phyloP scores from a whole-genome alignment of 768 basidiomycete species.

The Pseudohyphozyma bogoriensis region DNA sequence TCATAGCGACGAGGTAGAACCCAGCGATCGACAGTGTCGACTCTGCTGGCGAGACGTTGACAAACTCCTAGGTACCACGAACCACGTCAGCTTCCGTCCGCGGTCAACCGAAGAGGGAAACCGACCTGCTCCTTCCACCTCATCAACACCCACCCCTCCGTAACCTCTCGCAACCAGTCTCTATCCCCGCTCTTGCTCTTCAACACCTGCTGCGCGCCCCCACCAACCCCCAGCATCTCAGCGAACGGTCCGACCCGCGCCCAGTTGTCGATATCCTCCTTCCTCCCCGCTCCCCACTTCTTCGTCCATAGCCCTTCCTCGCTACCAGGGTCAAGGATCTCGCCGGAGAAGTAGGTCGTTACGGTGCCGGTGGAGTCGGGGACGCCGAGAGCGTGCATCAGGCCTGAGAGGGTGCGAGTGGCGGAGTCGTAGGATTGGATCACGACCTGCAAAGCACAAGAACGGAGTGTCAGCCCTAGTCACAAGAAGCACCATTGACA shows the following conservation, averaged over 20 bases:
- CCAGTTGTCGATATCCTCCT: constrained; percentile 28
- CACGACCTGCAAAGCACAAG: constrained; percentile 14
- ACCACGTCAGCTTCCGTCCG: too few species aligned
- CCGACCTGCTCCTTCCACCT: constrained; percentile 31
- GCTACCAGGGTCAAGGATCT: constrained; percentile 21
- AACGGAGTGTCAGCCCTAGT: not conserved
- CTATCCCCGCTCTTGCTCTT: not conserved
- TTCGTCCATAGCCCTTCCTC: constrained; percentile 12
- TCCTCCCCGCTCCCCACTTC: constrained; percentile 1
- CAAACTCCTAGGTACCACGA: too few species aligned
- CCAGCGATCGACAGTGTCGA: constrained; percentile 29
- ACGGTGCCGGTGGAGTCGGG: constrained; percentile 2
- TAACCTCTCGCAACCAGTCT: constrained; percentile 18
- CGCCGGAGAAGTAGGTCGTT: constrained; percentile 26
- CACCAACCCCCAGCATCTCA: too few species aligned
- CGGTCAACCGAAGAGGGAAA: too few species aligned
- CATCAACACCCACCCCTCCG: constrained; percentile 27
- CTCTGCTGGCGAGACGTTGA: constrained; percentile 21
- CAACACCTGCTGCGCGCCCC: constrained; percentile 19
- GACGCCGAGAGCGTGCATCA: constrained; percentile 29
- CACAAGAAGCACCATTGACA: not conserved
- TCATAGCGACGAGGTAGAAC: constrained; percentile 24
- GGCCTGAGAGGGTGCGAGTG: constrained; percentile 4
- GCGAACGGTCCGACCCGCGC: constrained; percentile 27
- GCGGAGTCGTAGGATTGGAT: constrained; percentile 17